Percentiles rank a stretch among this genome's conserved stretches.
phyloP scores from a whole-genome alignment of 768 basidiomycete genomes.

The Leccinum arenicola region DNA sequence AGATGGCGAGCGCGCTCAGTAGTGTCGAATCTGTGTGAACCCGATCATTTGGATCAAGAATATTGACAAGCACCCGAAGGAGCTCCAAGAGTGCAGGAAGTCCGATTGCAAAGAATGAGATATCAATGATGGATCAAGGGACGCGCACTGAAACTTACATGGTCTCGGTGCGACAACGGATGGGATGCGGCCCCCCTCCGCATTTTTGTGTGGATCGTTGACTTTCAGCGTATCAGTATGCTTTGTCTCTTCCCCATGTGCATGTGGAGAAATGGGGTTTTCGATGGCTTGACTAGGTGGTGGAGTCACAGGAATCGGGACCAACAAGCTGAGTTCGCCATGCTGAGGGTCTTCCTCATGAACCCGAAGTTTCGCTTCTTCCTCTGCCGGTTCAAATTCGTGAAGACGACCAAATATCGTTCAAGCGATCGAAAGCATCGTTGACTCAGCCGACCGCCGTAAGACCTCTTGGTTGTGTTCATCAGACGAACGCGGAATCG shows the following conservation, averaged over 20 bases:
- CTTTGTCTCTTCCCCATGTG: conserved; percentile 11
- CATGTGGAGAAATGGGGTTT: conserved; percentile 10
- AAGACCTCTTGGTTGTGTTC: conserved; percentile 61
- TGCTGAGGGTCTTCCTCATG: conserved; percentile 50
- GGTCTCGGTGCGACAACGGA: conserved; percentile 18
- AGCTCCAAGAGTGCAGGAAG: conserved; percentile 91
- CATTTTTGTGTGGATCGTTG: background rate
- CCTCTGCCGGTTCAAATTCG: conserved; percentile 56
- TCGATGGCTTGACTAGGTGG: conserved; percentile 19
- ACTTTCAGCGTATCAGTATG: background rate
- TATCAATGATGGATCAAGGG: background rate
- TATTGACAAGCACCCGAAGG: conserved; percentile 89
- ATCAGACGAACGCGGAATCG: conserved; percentile 13
- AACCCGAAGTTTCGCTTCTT: conserved; percentile 63
- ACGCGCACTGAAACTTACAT: conserved; percentile 15
- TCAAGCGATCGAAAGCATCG: conserved; percentile 85
- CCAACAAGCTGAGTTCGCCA: conserved; percentile 60
- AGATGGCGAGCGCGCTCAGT: conserved; percentile 79
- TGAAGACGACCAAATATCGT: conserved; percentile 77
- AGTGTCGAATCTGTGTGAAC: conserved; percentile 96
- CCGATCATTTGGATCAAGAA: conserved; percentile 91
- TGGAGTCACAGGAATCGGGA: conserved; percentile 37
- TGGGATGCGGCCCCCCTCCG: conserved; percentile 35
- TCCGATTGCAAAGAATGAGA: conserved; percentile 53
- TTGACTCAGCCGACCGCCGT: conserved; percentile 84